These are phyloP conservation scores for Cercospora sp. DNA, from an alignment of 2,329 filamentous ascomycete species.

Conservation along the genomic window DNA sequence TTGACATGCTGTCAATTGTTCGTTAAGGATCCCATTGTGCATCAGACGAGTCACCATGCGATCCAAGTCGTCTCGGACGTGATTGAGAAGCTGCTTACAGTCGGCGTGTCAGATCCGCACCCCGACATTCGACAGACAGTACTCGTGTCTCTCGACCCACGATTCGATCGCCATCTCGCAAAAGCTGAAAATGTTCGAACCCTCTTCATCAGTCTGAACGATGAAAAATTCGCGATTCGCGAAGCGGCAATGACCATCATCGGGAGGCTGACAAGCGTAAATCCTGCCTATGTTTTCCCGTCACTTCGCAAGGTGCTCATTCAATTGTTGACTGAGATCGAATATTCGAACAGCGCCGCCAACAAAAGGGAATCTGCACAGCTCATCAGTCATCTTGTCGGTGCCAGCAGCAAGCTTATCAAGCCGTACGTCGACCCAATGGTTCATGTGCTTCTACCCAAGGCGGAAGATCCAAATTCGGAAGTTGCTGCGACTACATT, in stretches of 20 bases:
- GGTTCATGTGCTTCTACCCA: constrained; percentile 90
- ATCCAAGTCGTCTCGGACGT: constrained; percentile 97
- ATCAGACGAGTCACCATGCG: constrained; percentile 95
- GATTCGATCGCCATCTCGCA: constrained; percentile 94
- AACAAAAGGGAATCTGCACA: constrained; percentile 97
- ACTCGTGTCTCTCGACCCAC: constrained; percentile 81
- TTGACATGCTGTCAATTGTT: constrained; percentile 98
- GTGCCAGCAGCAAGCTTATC: constrained; percentile 88
- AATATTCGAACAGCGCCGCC: constrained; percentile 89
- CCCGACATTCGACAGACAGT: constrained; percentile 87
- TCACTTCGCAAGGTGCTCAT: constrained; percentile 92
- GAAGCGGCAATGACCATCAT: constrained; percentile 97
- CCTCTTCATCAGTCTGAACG: constrained; percentile 91
- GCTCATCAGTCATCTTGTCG: constrained; percentile 86
- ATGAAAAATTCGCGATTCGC: constrained; percentile 87
- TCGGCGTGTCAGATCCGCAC: constrained; percentile 88
- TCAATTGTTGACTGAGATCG: constrained; percentile 92
- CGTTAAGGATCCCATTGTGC: constrained; percentile 93
- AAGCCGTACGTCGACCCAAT: constrained; percentile 97
- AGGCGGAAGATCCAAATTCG: constrained; percentile 79
- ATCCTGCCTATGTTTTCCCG: constrained; percentile 96
- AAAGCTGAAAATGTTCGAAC: constrained; percentile 97
- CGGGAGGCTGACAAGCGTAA: constrained; percentile 83
- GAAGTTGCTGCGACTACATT: constrained; percentile 94
- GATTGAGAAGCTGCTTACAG: constrained; percentile 92